Evolutionary conservation across 2,329 filamentous ascomycete species (phyloP), one percentile per base, ranked within the genome.

Genomic region (Coniochaeta sp.): DNA sequence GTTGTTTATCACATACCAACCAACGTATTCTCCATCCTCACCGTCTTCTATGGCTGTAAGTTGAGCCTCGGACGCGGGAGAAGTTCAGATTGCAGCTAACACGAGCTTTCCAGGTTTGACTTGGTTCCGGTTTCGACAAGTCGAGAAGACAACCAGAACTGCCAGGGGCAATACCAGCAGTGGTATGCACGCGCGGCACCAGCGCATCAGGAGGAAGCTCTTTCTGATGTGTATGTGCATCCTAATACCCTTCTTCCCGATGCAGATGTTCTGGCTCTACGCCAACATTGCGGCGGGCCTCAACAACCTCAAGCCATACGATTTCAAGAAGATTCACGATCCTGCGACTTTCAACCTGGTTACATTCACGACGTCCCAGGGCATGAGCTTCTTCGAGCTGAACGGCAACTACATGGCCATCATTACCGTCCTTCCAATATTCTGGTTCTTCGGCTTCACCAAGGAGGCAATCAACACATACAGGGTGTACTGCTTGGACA

Each of bases 371-470:
- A 74, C 78, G 0, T 79, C 76, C 28, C 72, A 71, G 61, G 58
- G 72, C 17, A 64, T 81, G 16, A 66, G 68, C 14, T 79, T 77
- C 58, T 58, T 67, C 1, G 66, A 72, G 57, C 64, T 81, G 65
- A 80, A 81, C 64, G 74, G 76, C 61, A 74, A 73, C 59, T 86
- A 81, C 71, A 74, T 84, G 22, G 63, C 76, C 24, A 79, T 82
- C 59, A 57, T 81, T 2, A 77, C 80, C 2, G 72, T 75, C 5
- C 66, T 80, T 1, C 74, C 78, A 55, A 74, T 85, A 56, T 80
- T 84, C 47, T 47, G 77, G 33, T 83, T 83, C 69, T 86, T 85
- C 60, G 83, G 83, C 54, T 77, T 77, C 61, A 83, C 79, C n/a
- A 75, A 74, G 28, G 82, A 85, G 33, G 80, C 80, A 12, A 71